These are phyloP conservation scores for Thalassiosira ordinaria DNA, from an alignment of 352 stramenopile genomes.

Conservation along the genomic window DNA sequence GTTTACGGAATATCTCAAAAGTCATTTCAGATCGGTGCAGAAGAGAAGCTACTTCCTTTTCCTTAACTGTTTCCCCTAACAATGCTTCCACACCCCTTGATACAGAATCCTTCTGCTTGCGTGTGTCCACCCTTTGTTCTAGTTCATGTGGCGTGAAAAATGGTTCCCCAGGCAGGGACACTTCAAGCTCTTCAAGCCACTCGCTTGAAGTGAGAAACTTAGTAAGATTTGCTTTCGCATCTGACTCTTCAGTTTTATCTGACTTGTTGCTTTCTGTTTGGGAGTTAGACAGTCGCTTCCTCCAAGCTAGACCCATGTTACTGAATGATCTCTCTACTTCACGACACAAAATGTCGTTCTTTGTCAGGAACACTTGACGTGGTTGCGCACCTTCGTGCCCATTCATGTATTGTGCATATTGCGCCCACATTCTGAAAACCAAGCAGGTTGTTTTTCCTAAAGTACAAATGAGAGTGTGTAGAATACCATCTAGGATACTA, in stretches of 20 bases:
- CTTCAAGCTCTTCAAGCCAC: slow-evolving; percentile 59
- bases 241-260: not conserved
- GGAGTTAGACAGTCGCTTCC: too few relatives aligned
- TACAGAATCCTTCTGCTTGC: slow-evolving; percentile 52
- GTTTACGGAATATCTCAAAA: slow-evolving; percentile 46
- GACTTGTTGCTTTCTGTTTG: too few relatives aligned
- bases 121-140: slow-evolving; percentile 36
- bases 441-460: slow-evolving; percentile 35
- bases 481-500: too few relatives aligned
- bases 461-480: not conserved
- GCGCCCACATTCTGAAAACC: slow-evolving; percentile 52
- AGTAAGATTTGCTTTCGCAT: slow-evolving; percentile 7
- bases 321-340: slow-evolving; percentile 50
- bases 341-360: slow-evolving; percentile 44
- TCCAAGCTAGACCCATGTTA: slow-evolving; percentile 61
- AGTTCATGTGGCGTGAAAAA: slow-evolving; percentile 58
- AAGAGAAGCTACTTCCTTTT: not conserved
- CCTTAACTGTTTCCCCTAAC: slow-evolving; percentile 26
- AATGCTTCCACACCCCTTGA: slow-evolving; percentile 53
- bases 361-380: slow-evolving; percentile 50
- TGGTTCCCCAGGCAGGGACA: slow-evolving; percentile 37
- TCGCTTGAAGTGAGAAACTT: slow-evolving; percentile 60
- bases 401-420: slow-evolving; percentile 13
- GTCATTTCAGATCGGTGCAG: slow-evolving; percentile 50
- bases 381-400: not conserved